phyloP scores from a whole-genome alignment of 176 grass and related monocot species.

The Olyra latifolia region DNA sequence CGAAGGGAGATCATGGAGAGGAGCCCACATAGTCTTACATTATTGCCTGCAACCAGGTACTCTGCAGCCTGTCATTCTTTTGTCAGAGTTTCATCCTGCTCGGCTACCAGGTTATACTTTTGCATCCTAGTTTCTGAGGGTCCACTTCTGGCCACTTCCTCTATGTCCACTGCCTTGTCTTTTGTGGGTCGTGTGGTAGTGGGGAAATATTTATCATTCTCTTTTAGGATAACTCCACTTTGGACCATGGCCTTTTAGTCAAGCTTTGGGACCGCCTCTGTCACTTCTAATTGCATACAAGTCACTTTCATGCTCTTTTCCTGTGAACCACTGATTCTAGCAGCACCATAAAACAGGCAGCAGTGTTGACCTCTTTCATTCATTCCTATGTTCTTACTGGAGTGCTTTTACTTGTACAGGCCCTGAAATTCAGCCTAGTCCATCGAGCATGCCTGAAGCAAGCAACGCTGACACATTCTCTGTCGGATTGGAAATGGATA shows the following conservation, averaged over 20 bases:
- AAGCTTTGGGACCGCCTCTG: not conserved
- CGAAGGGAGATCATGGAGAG: not conserved
- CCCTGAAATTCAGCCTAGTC: not conserved
- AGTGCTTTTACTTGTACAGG: not conserved
- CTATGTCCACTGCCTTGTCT: not conserved
- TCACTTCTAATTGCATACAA: not conserved
- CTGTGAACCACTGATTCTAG: not conserved
- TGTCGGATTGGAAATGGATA: conserved; percentile 18
- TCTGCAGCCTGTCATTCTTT: conserved; percentile 30
- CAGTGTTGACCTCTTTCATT: not conserved
- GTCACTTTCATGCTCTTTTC: not conserved
- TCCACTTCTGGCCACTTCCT: not conserved
- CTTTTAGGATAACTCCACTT: not conserved
- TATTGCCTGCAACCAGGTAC: conserved; percentile 40
- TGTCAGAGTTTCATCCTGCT: conserved; percentile 24
- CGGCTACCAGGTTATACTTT: conserved; percentile 28
- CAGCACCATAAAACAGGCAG: not conserved
- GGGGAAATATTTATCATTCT: conserved; percentile 25
- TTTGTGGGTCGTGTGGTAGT: conserved; percentile 11
- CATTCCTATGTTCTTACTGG: not conserved
- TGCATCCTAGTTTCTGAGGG: conserved; percentile 15
- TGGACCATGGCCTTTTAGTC: not conserved
- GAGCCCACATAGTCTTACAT: conserved; percentile 33
- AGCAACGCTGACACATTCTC: not conserved
- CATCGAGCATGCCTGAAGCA: not conserved